phyloP scores from a whole-genome alignment of 208 protist genomes.

The Porcisia deanei region DNA sequence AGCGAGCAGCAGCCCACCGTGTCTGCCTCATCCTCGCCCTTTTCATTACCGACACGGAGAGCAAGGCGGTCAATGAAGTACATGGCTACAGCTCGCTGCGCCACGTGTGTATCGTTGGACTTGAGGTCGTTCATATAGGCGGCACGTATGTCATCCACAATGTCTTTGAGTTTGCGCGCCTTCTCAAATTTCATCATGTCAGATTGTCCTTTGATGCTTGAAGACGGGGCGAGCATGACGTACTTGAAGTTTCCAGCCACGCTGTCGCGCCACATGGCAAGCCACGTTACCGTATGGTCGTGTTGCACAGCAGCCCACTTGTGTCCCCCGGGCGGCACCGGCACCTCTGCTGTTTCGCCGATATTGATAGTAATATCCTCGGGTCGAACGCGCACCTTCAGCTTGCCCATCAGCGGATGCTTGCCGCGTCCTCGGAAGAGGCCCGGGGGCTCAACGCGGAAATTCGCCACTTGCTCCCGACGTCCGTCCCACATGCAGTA shows the following conservation, averaged over 20 bases:
- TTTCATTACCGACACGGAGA: constrained; percentile 99
- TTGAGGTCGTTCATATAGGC: constrained; percentile 93
- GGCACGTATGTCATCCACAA: constrained; percentile 94
- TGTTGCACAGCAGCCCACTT: constrained; percentile 94
- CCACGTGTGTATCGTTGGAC: constrained; percentile 42
- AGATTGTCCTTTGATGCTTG: constrained; percentile 95
- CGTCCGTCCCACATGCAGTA: constrained; percentile 94
- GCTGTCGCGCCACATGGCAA: constrained; percentile 97
- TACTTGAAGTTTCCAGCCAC: constrained; percentile 96
- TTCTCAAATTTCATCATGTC: constrained; percentile 99
- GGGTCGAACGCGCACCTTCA: constrained; percentile 95
- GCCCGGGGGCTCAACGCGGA: constrained; percentile 97
- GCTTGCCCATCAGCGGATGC: constrained; percentile 95
- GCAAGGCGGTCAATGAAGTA: constrained; percentile 99
- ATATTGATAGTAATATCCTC: constrained; percentile 99
- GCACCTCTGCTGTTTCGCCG: constrained; percentile 82
- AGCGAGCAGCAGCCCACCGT: constrained; percentile 99
- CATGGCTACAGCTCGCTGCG: constrained; percentile 96
- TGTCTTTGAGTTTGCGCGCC: constrained; percentile 94
- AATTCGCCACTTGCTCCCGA: constrained; percentile 97
- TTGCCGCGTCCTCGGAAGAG: constrained; percentile 98
- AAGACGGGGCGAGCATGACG: constrained; percentile 95
- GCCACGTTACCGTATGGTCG: constrained; percentile 97
- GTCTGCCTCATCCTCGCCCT: constrained; percentile 97
- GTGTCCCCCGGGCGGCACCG: constrained; percentile 92